Base-by-base conservation (phyloP, 2,329 filamentous ascomycete species). In the Myotisia sp. region DNA sequence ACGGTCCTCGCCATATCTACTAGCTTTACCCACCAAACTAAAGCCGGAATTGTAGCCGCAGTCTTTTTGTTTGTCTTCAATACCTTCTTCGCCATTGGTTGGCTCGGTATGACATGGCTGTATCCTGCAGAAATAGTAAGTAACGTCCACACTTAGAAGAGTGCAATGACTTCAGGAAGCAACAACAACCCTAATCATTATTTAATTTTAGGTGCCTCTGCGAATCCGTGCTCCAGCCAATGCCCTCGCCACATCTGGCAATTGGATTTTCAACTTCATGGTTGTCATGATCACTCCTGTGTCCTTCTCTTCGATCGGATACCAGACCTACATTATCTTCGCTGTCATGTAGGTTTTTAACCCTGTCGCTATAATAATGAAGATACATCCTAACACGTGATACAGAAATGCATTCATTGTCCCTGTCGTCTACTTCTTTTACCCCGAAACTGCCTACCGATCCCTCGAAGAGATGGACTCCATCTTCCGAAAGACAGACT, bases 401-500 rank as follows among this genome's bases (percentile, higher is more conserved):
- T 12, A 29, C 40, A 63, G 60, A 41, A 71, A 71, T 47, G 66
- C 65, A 10, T 58, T 59, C 43, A 71, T 71, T 46, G 58, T 72
- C 12, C 69, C 70, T 0, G 60, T 64, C 5, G 64, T 69, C 30
- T 74, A 71, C 54, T 68, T 72, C 54, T 71, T 74, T 60, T 74
- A 71, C 49, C 71, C 70, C 0, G 71, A 74, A 46, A 74, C 70
- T 2, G 69, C 68, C 6, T 65, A 64, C 42, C 65, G 69, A 5
- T 70, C 64, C 9, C 61, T 80, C 20, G 76, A 81, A 52, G 76
- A 81, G 50, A 73, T 82, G 54, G 76, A 82, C 47, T 64, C 70
- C 37, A 74, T 81, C 43, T 77, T 79, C 60, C 62, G 62, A 49
- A 70, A 70, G 41, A 66, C 65, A 2, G 56, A 51, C 17, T 64